Conservation (phyloP, 2,329 filamentous ascomycete species). For the Beauveria sp. region DNA sequence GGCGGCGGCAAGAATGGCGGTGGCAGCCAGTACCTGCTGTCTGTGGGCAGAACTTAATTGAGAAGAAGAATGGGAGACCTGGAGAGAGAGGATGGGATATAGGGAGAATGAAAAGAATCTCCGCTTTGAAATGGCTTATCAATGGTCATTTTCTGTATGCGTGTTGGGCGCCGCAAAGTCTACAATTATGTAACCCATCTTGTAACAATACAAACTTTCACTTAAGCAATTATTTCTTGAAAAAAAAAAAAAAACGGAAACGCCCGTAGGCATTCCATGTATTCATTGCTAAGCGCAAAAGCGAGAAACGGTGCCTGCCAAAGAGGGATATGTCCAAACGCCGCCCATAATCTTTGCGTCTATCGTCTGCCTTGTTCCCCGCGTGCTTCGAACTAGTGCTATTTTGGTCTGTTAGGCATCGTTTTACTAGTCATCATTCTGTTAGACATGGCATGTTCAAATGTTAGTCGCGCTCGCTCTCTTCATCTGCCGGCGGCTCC, state of each 20-base stretch:
- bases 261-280: neutral
- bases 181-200: slow-evolving; percentile 18
- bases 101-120: slow-evolving; percentile 21
- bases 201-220: slow-evolving; percentile 11
- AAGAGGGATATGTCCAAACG: neutral
- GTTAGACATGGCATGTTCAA: neutral
- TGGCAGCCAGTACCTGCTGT: slow-evolving; percentile 42
- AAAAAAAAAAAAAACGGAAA: neutral
- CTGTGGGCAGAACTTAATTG: slow-evolving; percentile 35
- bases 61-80: too few species aligned
- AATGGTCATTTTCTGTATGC: neutral
- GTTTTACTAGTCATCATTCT: neutral
- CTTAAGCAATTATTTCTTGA: neutral
- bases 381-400: neutral
- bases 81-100: neutral
- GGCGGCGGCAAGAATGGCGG: slow-evolving; percentile 64
- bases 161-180: slow-evolving; percentile 21
- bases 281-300: neutral
- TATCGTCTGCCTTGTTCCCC: neutral
- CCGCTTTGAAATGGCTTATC: slow-evolving; percentile 22
- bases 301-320: neutral
- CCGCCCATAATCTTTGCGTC: neutral
- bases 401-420: neutral
- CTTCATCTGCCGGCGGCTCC: neutral
- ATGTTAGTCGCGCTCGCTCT: slow-evolving; percentile 1